Conservation (phyloP, 495 filamentous ascomycete species). For the Viridothelium virens region DNA sequence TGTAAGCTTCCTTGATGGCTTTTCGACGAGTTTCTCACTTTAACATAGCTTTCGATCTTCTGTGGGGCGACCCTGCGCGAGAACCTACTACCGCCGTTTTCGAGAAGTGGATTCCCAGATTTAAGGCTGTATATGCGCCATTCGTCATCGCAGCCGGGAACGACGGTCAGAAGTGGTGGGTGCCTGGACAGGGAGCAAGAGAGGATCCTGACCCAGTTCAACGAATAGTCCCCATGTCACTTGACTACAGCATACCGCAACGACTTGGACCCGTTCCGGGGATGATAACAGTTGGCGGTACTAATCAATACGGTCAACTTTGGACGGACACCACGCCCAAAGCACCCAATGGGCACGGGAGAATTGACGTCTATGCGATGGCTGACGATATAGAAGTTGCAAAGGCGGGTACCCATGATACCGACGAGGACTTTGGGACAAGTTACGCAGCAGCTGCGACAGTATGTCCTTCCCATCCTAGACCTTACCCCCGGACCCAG, state of each 20-base stretch:
- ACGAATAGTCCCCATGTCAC: neutral
- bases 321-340: neutral
- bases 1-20: neutral
- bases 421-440: neutral
- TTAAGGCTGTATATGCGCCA: neutral
- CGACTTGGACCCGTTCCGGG: neutral
- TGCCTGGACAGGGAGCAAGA: neutral
- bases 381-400: neutral
- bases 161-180: neutral
- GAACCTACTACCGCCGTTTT: neutral
- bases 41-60: neutral
- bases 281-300: slow-evolving; percentile 2
- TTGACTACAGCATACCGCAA: neutral
- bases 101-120: neutral
- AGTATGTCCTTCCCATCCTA: neutral
- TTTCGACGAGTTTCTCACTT: too few relatives aligned
- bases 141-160: neutral
- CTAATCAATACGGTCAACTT: neutral
- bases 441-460: neutral
- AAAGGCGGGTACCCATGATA: neutral
- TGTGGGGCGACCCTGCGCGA: neutral
- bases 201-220: neutral
- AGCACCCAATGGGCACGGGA: neutral
- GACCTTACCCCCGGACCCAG: too few relatives aligned
- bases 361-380: neutral